Percentiles rank a stretch among this genome's conserved stretches.
These are phyloP conservation scores for Chiua virens DNA, from an alignment of 768 basidiomycete genomes.

Conservation along the genomic window DNA sequence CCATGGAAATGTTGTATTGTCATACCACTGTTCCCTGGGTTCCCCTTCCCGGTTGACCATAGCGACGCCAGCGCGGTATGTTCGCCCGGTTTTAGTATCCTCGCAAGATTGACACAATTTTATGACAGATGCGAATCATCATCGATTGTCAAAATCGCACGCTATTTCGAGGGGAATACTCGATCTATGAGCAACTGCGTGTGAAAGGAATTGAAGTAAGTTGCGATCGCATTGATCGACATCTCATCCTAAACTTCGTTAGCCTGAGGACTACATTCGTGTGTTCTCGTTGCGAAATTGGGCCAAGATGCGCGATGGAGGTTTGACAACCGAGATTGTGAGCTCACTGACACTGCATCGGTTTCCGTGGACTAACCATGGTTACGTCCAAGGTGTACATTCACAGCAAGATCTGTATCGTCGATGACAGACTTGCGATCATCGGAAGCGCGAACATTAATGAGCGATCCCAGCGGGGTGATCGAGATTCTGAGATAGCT, in stretches of 20 bases:
- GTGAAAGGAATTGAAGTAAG: constrained; percentile 86
- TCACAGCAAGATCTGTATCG: constrained; percentile 71
- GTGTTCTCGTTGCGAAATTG: constrained; percentile 92
- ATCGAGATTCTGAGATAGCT: constrained; percentile 94
- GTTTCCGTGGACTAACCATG: constrained; percentile 8
- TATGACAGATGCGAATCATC: constrained; percentile 81
- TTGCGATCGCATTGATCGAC: background rate
- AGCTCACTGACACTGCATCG: constrained; percentile 8
- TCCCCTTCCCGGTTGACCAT: constrained; percentile 90
- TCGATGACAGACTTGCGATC: constrained; percentile 92
- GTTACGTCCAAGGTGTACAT: constrained; percentile 68
- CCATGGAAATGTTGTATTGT: constrained; percentile 93
- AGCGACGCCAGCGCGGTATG: constrained; percentile 88
- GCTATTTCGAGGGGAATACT: constrained; percentile 84
- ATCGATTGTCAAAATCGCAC: constrained; percentile 93
- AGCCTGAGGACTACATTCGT: constrained; percentile 92
- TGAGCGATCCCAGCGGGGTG: constrained; percentile 92
- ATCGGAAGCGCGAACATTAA: constrained; percentile 98
- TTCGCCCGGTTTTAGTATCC: constrained; percentile 4
- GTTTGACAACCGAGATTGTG: constrained; percentile 86
- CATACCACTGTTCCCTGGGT: constrained; percentile 91
- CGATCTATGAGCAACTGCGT: constrained; percentile 83
- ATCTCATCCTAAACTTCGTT: background rate
- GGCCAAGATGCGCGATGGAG: constrained; percentile 84
- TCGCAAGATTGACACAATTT: background rate